Conservation (phyloP, 495 filamentous ascomycete species). For the Penicillium longicatenatum region DNA sequence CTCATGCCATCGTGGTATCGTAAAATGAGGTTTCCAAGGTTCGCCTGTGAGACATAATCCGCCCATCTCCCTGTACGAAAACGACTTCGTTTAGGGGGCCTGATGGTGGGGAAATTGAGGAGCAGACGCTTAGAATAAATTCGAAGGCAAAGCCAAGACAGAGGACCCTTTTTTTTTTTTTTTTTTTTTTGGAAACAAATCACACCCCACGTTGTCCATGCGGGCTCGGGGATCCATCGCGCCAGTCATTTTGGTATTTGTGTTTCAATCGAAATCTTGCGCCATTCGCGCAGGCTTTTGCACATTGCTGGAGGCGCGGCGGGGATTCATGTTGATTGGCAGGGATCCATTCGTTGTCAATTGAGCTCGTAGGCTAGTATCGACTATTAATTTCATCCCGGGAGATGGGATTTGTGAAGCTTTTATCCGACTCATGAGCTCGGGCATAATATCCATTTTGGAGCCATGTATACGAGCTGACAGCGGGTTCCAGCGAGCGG, state of each 20-base stretch:
- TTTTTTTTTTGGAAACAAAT: neutral
- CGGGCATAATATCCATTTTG: neutral
- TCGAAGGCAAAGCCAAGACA: neutral
- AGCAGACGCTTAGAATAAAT: neutral
- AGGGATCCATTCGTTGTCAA: neutral
- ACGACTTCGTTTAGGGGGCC: neutral
- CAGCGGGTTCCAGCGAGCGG: neutral
- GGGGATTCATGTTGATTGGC: neutral
- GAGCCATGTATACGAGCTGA: neutral
- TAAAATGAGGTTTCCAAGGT: neutral
- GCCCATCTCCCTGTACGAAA: neutral
- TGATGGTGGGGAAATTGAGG: neutral
- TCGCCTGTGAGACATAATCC: neutral
- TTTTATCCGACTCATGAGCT: neutral
- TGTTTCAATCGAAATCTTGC: constrained; percentile 1
- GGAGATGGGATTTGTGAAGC: no score
- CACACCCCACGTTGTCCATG: neutral
- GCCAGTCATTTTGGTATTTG: neutral
- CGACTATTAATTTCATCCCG: neutral
- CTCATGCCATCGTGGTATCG: constrained; percentile 6
- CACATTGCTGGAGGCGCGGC: neutral
- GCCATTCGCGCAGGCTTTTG: neutral
- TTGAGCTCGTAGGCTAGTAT: neutral
- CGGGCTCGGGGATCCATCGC: neutral
- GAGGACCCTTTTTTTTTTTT: neutral